Evolutionary conservation across 306 rosid species (phyloP).

Genomic region (Vigna angularis): DNA sequence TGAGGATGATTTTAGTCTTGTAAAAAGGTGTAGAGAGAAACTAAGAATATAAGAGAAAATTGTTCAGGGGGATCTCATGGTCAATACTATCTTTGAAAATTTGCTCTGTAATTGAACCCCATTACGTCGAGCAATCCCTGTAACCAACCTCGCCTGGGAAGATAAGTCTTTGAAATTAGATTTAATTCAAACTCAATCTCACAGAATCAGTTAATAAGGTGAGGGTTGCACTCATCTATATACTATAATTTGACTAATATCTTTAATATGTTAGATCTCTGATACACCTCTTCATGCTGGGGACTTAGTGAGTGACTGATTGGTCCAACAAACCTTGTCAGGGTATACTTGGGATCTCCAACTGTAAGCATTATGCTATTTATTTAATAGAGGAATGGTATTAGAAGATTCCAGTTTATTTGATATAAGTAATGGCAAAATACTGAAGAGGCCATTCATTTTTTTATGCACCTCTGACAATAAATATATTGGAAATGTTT

Average conservation of each 20-base stretch:
- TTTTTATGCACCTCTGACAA: conserved; percentile 31
- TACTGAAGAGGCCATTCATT: conserved; percentile 30
- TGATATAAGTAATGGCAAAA: conserved; percentile 22
- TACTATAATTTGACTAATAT: too few relatives aligned
- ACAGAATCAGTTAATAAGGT: too few relatives aligned
- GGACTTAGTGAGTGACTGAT: too few relatives aligned
- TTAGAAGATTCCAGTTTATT: conserved; percentile 28
- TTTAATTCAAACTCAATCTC: too few relatives aligned
- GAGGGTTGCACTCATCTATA: too few relatives aligned
- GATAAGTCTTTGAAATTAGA: background rate
- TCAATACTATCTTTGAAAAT: background rate
- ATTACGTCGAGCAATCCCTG: background rate
- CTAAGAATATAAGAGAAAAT: background rate
- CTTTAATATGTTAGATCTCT: too few relatives aligned
- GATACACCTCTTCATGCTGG: too few relatives aligned
- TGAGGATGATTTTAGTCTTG: conserved; percentile 4
- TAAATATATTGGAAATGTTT: conserved; percentile 1
- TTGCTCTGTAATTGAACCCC: background rate
- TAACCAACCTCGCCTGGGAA: background rate
- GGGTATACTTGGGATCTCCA: too few relatives aligned
- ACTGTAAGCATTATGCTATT: background rate
- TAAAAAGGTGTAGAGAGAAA: background rate
- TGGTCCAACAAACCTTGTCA: too few relatives aligned
- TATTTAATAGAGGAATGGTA: conserved; percentile 23
- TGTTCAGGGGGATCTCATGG: background rate